Evolutionary conservation across 1,139 yeast species (phyloP).

Genomic region (Candida buenavistaensis): DNA sequence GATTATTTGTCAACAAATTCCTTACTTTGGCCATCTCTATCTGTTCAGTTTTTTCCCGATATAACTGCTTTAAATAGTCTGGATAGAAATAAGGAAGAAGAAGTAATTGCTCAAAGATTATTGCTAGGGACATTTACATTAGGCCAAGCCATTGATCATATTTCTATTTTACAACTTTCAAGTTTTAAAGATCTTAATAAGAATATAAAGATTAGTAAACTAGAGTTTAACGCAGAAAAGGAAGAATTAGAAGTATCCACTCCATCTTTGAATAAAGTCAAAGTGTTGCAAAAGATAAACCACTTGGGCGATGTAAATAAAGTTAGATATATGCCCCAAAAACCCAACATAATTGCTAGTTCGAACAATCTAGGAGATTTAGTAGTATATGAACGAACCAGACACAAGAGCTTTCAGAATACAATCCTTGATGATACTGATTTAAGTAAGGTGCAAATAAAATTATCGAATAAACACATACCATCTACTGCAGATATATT

Average conservation of each 20-base stretch:
- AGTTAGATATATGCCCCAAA: constrained; percentile 43
- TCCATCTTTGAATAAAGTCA: constrained; percentile 20
- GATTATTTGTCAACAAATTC: constrained; percentile 51
- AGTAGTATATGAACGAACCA: constrained; percentile 52
- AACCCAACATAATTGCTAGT: constrained; percentile 45
- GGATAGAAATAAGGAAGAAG: constrained; percentile 33
- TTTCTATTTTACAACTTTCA: constrained; percentile 42
- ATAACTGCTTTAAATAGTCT: constrained; percentile 19
- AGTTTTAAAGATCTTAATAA: constrained; percentile 32
- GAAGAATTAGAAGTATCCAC: constrained; percentile 41
- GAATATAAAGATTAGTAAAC: constrained; percentile 30
- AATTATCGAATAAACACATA: constrained; percentile 7
- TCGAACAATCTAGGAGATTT: constrained; percentile 42
- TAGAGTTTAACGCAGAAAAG: constrained; percentile 41
- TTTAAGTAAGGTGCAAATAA: constrained; percentile 21
- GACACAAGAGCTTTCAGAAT: constrained; percentile 45
- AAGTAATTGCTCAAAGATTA: constrained; percentile 30
- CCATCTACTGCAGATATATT: constrained; percentile 30
- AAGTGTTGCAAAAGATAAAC: constrained; percentile 40
- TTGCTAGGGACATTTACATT: constrained; percentile 45
- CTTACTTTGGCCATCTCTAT: constrained; percentile 55
- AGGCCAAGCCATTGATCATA: constrained; percentile 42
- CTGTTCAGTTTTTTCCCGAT: constrained; percentile 59
- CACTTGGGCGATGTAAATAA: constrained; percentile 48
- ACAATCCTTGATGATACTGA: constrained; percentile 28